Evolutionary conservation across 2,329 filamentous ascomycete species (phyloP).

Genomic region (Xylaria multiplex): DNA sequence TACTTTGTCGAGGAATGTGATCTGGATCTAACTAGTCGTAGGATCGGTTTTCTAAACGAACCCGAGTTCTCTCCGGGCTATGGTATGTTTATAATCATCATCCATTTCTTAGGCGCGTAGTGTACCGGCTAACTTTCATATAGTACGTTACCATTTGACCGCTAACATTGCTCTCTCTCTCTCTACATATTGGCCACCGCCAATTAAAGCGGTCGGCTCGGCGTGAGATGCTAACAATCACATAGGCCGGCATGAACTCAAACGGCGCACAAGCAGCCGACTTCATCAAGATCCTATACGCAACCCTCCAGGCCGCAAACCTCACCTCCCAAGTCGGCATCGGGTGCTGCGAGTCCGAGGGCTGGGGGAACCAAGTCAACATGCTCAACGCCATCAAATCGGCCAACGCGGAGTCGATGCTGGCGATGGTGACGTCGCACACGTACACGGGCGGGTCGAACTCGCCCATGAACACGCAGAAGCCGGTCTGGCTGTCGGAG

Average conservation of each 20-base stretch:
- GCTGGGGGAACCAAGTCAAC: slow-evolving; percentile 52
- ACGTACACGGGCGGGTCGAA: slow-evolving; percentile 53
- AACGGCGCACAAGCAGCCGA: slow-evolving; percentile 44
- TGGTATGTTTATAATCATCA: slow-evolving; percentile 23
- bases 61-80: slow-evolving; percentile 45
- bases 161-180: background rate
- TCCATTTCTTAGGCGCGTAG: background rate
- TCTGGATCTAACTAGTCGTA: slow-evolving; percentile 25
- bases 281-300: slow-evolving; percentile 44
- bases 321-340: slow-evolving; percentile 44
- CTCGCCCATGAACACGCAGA: slow-evolving; percentile 46
- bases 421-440: slow-evolving; percentile 53
- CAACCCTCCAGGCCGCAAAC: slow-evolving; percentile 41
- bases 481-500: slow-evolving; percentile 63
- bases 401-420: slow-evolving; percentile 47
- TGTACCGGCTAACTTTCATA: slow-evolving; percentile 8
- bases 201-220: background rate
- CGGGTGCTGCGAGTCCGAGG: slow-evolving; percentile 48
- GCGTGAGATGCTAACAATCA: slow-evolving; percentile 11
- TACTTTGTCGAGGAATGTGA: background rate
- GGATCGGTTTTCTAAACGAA: slow-evolving; percentile 45
- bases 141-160: slow-evolving; percentile 12
- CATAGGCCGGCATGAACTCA: slow-evolving; percentile 41
- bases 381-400: slow-evolving; percentile 52
- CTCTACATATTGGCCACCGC: background rate